Percentiles rank a stretch among this genome's conserved stretches.
Conservation (phyloP, 371 early-diverging fungal species). For the Choanephora cucurbitarum region DNA sequence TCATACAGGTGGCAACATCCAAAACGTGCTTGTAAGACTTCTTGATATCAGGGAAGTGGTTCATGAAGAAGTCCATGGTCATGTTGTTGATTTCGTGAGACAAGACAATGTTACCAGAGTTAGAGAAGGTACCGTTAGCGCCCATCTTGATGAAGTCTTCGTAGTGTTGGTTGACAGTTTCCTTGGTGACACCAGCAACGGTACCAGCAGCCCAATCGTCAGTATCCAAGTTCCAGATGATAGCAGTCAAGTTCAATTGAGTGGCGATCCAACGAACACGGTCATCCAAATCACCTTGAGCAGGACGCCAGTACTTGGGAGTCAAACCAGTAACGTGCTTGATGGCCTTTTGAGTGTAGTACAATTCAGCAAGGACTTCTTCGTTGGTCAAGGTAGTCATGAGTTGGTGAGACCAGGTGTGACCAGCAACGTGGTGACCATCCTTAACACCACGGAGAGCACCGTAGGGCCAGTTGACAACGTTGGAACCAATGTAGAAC, state of each 20-base stretch:
- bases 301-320: conserved; percentile 56
- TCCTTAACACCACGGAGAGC: conserved; percentile 50
- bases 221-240: conserved; percentile 49
- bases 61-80: conserved; percentile 44
- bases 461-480: conserved; percentile 46
- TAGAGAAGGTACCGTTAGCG: conserved; percentile 36
- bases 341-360: conserved; percentile 53
- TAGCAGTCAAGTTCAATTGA: conserved; percentile 42
- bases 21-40: conserved; percentile 39
- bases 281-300: conserved; percentile 51
- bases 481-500: conserved; percentile 55
- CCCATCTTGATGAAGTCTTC: conserved; percentile 42
- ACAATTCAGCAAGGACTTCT: conserved; percentile 58
- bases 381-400: conserved; percentile 58
- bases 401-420: conserved; percentile 60
- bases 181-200: conserved; percentile 22
- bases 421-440: conserved; percentile 52
- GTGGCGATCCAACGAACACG: conserved; percentile 54
- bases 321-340: conserved; percentile 52
- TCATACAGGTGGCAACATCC: conserved; percentile 50
- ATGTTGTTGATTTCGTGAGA: conserved; percentile 49
- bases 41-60: conserved; percentile 43
- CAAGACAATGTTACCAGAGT: conserved; percentile 41
- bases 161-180: conserved; percentile 31
- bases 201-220: conserved; percentile 42